Base-by-base conservation (phyloP, 192 early-diverging fungal genomes). In the Coemansia furcata region DNA sequence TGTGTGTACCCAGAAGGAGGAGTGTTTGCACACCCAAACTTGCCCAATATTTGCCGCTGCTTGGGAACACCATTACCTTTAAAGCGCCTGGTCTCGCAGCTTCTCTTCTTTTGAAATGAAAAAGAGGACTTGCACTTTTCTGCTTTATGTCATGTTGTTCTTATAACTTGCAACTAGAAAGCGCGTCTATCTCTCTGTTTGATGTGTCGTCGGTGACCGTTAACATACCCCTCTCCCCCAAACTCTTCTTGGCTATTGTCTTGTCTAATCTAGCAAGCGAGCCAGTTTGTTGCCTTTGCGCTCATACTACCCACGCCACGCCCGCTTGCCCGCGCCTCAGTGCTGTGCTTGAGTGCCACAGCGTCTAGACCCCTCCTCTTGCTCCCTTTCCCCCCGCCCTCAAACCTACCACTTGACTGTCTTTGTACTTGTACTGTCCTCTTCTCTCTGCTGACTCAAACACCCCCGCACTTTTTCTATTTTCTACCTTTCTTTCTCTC, bases 21-120 rank as follows among this genome's bases (percentile, higher is more conserved):
- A 42, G 40, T 42, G 49, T 26, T 19, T 50, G 23, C 23, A 26
- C 23, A 26, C 23, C 23, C 23, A 23, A 23, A 23, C 47, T 35
- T 32, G 29, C 54, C 54, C 54, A 57, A 57, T 57, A 57, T 57
- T 57, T 57, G 54, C 54, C 32, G 54, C 54, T 57, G 54, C 54
- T 57, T 57, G 54, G 12, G 54, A 57, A 32, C 54, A 33, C 49
- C 7, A 47, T 26, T 23, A 11, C 23, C 49, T n/a, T 57, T 57
- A 57, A 57, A 57, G 54, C n/a, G 46, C 21, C 46, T 47, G 46
- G 46, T 47, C 46, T 47, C n/a, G 54, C 54, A 15, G 15, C 6
- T 17, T 33, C 54, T 57, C 54, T 57, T 57, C 54, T 33, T 50
- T 23, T 33, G 54, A 57, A 57, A 57, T 57, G 54, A 57, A 57